Base-by-base conservation (phyloP, 169 alveolate genomes). In the Cryptosporidium viatorum region DNA sequence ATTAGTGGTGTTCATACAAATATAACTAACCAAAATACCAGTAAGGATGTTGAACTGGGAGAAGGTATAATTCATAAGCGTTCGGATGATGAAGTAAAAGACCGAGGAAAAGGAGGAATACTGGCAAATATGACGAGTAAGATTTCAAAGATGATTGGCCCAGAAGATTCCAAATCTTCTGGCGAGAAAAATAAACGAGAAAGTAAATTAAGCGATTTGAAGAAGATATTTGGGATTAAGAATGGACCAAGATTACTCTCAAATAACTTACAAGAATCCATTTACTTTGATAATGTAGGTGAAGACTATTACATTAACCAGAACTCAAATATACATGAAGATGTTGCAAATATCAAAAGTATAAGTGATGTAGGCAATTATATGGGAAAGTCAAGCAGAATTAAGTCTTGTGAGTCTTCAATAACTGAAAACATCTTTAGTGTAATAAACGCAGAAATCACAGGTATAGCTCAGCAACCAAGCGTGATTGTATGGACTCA, bases 401-500 rank as follows among this genome's bases (percentile, higher is more conserved):
- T 73, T 12, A 73, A 33, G 18, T 37, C 71, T 10, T 73, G 86
- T 55, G 86, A 73, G 14, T 73, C 86, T 37, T 55, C 86, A 21
- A 58, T 73, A 33, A 33, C 52, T 10, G 86, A 73, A 16, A 73
- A 35, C 43, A 73, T 73, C 21, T 73, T 73, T 58, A 59, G 71
- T 73, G 86, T 73, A n/a, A 73, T 73, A 73, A 73, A 73, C 43
- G 31, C 51, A n/a, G 86, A 58, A 31, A 73, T 73, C 18, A 10
- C 12, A 21, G 71, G 55, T 2, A 55, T 70, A 12, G 70, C 71
- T 52, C 86, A 73, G 29, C 86, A 73, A 14, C 86, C 86, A 33
- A 73, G 43, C 43, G 71, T 73, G 4, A 73, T 73, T 29, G 86
- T 73, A 29, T 73, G 86, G 86, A 55, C 86, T 9, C 71, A 52